Evolutionary conservation across 306 rosid species (phyloP), one percentile per base, ranked within the genome.

Genomic region (Vachellia pachyceras): DNA sequence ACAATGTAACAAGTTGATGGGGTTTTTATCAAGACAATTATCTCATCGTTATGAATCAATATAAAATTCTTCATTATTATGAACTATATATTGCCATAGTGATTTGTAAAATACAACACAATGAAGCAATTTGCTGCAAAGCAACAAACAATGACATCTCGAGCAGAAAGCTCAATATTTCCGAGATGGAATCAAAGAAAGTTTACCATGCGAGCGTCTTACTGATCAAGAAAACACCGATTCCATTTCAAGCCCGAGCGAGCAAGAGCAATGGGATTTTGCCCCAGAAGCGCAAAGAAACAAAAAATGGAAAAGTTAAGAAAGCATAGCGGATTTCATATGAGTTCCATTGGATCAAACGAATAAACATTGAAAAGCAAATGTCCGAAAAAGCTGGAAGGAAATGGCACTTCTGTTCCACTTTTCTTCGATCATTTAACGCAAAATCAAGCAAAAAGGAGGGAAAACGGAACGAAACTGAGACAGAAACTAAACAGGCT

Each of bases 401-500:
- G 60, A 71, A 61, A 72, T 45, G 75, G 18, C 22, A 8, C 65
- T 61, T 29, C 5, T 54, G 29, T 37, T 57, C 40, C 40, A 6
- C 36, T 40, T 76, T 25, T 10, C 50, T 61, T 25, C 44, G 35
- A 55, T 55, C 72, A 73, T 73, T 29, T 36, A 49, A 78, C 41
- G 44, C n/a, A 78, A 67, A 47, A 60, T 23, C 55, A 41, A 18
- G 47, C 10, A 6, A 49, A 61, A 13, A 55, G 10, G 63, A 7
- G 8, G 22, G 17, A 10, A 9, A 39, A 49, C 74, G 35, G 5
- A 23, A 37, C 76, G 17, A 60, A 85, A 85, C 88, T 78, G 67
- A 13, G 67, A 68, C 67, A 36, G 36, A 73, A 40, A 22, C 39
- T 15, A 73, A 73, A 55, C 45, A 41, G 46, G 50, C 50, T 77